phyloP scores from a whole-genome alignment of 192 early-diverging fungal genomes.

The Podochytrium sp. region DNA sequence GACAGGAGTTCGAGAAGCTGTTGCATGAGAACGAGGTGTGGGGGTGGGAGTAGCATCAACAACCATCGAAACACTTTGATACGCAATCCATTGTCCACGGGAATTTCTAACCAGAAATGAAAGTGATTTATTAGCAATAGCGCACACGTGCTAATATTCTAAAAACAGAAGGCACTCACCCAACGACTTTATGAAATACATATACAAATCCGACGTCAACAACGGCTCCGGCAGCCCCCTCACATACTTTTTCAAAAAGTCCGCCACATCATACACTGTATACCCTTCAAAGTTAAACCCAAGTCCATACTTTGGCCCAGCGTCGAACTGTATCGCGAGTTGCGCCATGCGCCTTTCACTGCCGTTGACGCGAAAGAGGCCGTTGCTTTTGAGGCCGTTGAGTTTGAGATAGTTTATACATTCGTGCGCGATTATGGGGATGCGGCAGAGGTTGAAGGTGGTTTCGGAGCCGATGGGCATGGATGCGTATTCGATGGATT shows the following conservation, averaged over 20 bases:
- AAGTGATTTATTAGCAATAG: not conserved
- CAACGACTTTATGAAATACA: conserved; percentile 47
- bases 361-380: conserved; percentile 57
- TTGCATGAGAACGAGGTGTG: conserved; percentile 48
- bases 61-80: conserved; percentile 48
- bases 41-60: conserved; percentile 50
- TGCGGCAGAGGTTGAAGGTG: conserved; percentile 28
- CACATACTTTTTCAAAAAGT: conserved; percentile 52
- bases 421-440: conserved; percentile 48
- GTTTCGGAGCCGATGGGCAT: conserved; percentile 25
- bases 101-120: conserved; percentile 39
- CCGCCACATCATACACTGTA: conserved; percentile 55
- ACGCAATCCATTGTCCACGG: conserved; percentile 40
- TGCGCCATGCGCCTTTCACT: conserved; percentile 47
- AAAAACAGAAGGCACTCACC: conserved; percentile 24
- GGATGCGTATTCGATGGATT: conserved; percentile 37
- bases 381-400: conserved; percentile 42
- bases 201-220: conserved; percentile 49
- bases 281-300: conserved; percentile 53
- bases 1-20: conserved; percentile 48
- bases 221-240: conserved; percentile 54
- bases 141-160: too few relatives aligned
- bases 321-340: conserved; percentile 43
- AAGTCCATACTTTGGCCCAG: conserved; percentile 46
- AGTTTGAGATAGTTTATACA: conserved; percentile 37